Conservation (phyloP, 805 yeast genomes). For the Teunomyces gatunensis region DNA sequence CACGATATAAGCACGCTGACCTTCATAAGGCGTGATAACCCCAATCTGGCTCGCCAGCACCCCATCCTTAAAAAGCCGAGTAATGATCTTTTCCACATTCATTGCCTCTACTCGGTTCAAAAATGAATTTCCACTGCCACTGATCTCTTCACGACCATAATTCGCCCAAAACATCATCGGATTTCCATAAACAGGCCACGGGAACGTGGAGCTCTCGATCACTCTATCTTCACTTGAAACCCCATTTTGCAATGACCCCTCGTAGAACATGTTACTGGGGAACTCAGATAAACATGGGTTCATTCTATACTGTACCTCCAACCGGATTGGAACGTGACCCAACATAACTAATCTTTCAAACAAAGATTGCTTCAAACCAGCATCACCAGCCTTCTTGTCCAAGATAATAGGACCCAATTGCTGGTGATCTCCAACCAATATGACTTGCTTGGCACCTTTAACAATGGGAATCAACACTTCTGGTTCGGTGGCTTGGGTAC, state of each 20-base stretch:
- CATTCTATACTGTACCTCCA: conserved; percentile 95
- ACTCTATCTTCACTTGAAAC: conserved; percentile 74
- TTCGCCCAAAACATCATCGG: conserved; percentile 98
- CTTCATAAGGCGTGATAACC: conserved; percentile 91
- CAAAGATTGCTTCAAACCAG: conserved; percentile 82
- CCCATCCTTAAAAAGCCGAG: conserved; percentile 72
- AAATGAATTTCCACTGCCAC: conserved; percentile 76
- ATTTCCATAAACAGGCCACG: conserved; percentile 82
- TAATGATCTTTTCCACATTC: conserved; percentile 78
- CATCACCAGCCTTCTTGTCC: conserved; percentile 76
- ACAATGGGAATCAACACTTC: conserved; percentile 87
- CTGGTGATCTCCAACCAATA: conserved; percentile 93
- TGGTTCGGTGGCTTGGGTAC: conserved; percentile 93
- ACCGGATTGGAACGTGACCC: conserved; percentile 80
- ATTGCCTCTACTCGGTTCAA: conserved; percentile 86
- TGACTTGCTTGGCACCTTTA: conserved; percentile 84
- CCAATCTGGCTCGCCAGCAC: conserved; percentile 81
- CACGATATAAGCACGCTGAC: conserved; percentile 79
- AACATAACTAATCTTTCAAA: conserved; percentile 81
- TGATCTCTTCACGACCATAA: conserved; percentile 84
- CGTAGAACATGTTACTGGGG: conserved; percentile 88
- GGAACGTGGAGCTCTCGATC: conserved; percentile 56
- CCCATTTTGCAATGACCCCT: conserved; percentile 89
- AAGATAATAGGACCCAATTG: conserved; percentile 91
- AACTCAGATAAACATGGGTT: conserved; percentile 85